These are phyloP conservation scores for Fraxinus velutina DNA, from an alignment of 305 asterid genomes.

Conservation along the genomic window DNA sequence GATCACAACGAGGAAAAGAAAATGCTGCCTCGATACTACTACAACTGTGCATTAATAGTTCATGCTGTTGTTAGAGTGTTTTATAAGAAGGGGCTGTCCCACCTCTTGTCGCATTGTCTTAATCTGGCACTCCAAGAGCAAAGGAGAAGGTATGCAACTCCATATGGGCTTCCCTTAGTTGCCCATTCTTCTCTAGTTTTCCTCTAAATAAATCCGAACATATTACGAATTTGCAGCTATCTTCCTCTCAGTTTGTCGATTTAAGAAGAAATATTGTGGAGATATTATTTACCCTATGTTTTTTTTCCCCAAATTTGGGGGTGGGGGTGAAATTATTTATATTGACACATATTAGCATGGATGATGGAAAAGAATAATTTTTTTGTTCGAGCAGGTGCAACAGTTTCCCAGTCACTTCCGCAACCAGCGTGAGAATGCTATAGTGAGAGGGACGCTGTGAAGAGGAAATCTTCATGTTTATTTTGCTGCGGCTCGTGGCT, in stretches of 20 bases:
- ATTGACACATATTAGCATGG: neutral
- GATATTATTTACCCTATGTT: neutral
- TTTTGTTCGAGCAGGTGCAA: conserved; percentile 53
- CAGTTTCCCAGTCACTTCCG: conserved; percentile 87
- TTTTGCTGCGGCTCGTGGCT: conserved; percentile 26
- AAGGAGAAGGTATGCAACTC: conserved; percentile 68
- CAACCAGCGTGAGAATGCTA: conserved; percentile 56
- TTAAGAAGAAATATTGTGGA: neutral
- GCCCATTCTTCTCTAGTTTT: neutral
- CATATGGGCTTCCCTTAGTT: neutral
- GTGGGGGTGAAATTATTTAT: neutral
- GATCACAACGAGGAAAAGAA: conserved; percentile 83
- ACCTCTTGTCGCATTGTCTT: conserved; percentile 84
- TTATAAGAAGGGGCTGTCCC: conserved; percentile 97
- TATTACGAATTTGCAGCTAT: neutral
- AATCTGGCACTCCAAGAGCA: conserved; percentile 78
- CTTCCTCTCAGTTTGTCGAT: neutral
- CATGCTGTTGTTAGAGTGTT: conserved; percentile 63
- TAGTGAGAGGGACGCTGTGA: conserved; percentile 56
- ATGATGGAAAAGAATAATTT: neutral
- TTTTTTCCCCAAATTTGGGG: neutral
- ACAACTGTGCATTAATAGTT: conserved; percentile 68
- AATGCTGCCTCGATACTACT: conserved; percentile 77
- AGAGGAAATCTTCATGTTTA: neutral
- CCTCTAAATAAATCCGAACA: too few relatives aligned